Evolutionary conservation across 805 yeast genomes (phyloP).

Genomic region (Sugiyamaella smithiae): DNA sequence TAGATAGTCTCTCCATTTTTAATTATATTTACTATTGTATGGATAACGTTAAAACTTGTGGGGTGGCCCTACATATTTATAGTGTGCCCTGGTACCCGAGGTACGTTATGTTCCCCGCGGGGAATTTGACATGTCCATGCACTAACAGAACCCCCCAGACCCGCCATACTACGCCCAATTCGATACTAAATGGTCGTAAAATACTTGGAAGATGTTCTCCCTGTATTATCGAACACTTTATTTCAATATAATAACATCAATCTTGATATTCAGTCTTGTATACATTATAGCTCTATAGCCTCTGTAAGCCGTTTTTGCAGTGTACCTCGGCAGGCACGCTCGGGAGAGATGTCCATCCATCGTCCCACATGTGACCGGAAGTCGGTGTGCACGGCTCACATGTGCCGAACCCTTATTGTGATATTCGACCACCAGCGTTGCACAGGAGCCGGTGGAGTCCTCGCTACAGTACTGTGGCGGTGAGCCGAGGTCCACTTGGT

Average conservation of each 20-base stretch:
- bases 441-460: background rate
- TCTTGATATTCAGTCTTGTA: too few species aligned
- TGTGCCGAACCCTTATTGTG: slow-evolving; percentile 1
- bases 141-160: too few species aligned
- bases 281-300: background rate
- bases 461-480: background rate
- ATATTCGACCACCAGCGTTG: background rate
- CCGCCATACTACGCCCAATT: background rate
- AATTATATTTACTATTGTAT: background rate
- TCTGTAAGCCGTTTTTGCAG: background rate
- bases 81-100: slow-evolving; percentile 1
- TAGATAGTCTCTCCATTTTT: slow-evolving; percentile 34
- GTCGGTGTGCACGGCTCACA: background rate
- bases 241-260: too few species aligned
- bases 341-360: too few species aligned
- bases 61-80: background rate
- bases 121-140: too few species aligned
- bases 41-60: background rate
- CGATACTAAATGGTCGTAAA: background rate
- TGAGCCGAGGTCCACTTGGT: background rate
- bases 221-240: background rate
- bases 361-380: slow-evolving; percentile 4
- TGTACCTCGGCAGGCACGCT: background rate
- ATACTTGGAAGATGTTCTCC: background rate
- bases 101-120: slow-evolving; percentile 1